Conservation (phyloP, 148 eudicot species). For the Rhododendron williamsianum region DNA sequence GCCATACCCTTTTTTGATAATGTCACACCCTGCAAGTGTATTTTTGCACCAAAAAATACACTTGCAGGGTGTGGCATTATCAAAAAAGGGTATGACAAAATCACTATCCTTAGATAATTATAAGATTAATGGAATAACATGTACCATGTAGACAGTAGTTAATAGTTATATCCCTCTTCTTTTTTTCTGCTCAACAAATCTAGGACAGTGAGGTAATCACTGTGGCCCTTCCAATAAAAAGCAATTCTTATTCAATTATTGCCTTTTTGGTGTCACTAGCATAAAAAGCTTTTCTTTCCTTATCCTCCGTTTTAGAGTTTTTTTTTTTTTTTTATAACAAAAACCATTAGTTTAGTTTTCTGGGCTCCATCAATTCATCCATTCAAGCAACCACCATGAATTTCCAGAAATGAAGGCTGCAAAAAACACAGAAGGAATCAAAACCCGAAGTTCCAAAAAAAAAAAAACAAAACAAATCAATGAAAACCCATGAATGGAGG, state of each 20-base stretch:
- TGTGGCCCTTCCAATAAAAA: not conserved
- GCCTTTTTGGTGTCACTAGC: not conserved
- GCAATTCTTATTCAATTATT: not conserved
- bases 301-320: not conserved
- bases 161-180: not conserved
- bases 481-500: not conserved
- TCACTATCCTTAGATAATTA: not conserved
- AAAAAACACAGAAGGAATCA: not conserved
- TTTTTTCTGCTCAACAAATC: not conserved
- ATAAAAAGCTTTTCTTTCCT: not conserved
- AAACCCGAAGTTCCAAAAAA: not conserved
- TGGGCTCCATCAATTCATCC: not conserved
- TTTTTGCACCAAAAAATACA: too few relatives aligned
- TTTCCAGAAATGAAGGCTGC: not conserved
- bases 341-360: not conserved
- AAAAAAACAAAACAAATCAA: not conserved
- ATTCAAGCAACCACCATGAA: not conserved
- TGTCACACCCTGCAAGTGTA: too few relatives aligned
- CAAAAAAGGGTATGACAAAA: too few relatives aligned
- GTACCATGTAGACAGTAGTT: not conserved
- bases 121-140: not conserved
- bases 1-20: too few relatives aligned
- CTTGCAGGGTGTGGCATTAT: too few relatives aligned
- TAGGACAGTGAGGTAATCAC: not conserved
- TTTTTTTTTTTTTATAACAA: too few relatives aligned